A percentile compares a stretch with the other conserved stretches of the same genome.
Conservation (phyloP, 2,329 filamentous ascomycete genomes). For the Monosporascus sp. region DNA sequence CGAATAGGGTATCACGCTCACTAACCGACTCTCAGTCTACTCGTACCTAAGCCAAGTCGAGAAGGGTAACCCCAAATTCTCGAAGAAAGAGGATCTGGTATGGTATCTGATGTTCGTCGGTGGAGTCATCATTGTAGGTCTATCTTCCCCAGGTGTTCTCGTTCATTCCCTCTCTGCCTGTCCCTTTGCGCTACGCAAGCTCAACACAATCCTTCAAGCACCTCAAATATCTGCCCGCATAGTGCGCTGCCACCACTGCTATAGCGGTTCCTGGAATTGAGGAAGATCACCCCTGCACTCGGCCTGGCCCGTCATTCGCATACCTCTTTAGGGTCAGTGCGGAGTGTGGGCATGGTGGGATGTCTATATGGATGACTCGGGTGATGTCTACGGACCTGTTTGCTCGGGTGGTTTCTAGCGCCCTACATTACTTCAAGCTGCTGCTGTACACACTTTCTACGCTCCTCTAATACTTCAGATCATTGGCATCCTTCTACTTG, state of each 20-base stretch:
- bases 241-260: slow-evolving; percentile 59
- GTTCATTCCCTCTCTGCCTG: slow-evolving; percentile 10
- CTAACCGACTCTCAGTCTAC: slow-evolving; percentile 48
- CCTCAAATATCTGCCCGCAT: slow-evolving; percentile 75
- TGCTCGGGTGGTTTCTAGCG: slow-evolving; percentile 55
- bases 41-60: slow-evolving; percentile 74
- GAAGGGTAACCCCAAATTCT: slow-evolving; percentile 64
- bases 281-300: slow-evolving; percentile 71
- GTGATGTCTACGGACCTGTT: slow-evolving; percentile 49
- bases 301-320: slow-evolving; percentile 62
- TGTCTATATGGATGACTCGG: slow-evolving; percentile 65
- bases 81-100: slow-evolving; percentile 70
- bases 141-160: slow-evolving; percentile 10
- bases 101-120: slow-evolving; percentile 74
- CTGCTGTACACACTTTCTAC: slow-evolving; percentile 13
- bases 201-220: slow-evolving; percentile 23
- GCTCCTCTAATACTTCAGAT: slow-evolving; percentile 3
- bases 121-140: slow-evolving; percentile 71
- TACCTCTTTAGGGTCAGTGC: slow-evolving; percentile 53
- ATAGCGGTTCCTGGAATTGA: slow-evolving; percentile 81
- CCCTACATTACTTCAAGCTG: slow-evolving; percentile 49
- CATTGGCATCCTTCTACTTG: not conserved
- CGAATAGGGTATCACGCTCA: slow-evolving; percentile 4
- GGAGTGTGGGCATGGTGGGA: slow-evolving; percentile 73
- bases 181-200: slow-evolving; percentile 4